These are phyloP conservation scores for Dactylellina drechsleri DNA, from an alignment of 2,329 filamentous ascomycete species.

Conservation along the genomic window DNA sequence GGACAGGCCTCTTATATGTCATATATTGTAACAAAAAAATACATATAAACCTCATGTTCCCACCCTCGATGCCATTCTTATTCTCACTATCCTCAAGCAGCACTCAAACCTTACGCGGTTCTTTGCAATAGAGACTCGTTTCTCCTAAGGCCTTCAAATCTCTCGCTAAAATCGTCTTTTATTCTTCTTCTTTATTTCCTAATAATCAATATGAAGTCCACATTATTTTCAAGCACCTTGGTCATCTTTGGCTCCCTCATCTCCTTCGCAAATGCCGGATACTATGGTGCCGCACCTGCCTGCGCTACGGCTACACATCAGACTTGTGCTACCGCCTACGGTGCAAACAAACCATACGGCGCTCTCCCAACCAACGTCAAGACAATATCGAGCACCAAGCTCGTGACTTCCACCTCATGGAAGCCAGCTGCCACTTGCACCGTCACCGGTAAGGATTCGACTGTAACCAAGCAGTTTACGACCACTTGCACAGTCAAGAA, in stretches of 20 bases:
- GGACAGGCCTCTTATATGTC: not conserved
- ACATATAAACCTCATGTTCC: constrained; percentile 16
- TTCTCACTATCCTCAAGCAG: constrained; percentile 1
- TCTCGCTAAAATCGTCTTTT: not conserved
- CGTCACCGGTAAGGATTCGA: constrained; percentile 9
- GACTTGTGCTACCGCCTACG: constrained; percentile 10
- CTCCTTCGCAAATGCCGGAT: not conserved
- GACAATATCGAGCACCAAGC: not conserved
- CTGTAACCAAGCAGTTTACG: constrained; percentile 1
- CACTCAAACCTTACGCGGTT: not conserved
- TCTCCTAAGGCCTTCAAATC: not conserved
- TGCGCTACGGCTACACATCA: not conserved
- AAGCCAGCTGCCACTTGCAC: constrained; percentile 5
- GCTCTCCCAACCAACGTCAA: not conserved
- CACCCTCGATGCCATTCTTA: not conserved
- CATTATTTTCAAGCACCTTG: constrained; percentile 12
- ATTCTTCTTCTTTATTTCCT: not conserved
- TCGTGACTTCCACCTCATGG: not conserved
- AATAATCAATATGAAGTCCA: constrained; percentile 17
- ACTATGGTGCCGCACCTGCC: not conserved
- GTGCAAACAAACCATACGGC: not conserved
- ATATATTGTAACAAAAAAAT: not conserved
- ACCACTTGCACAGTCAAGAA: constrained; percentile 5
- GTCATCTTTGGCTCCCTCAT: not conserved
- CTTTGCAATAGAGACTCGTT: constrained; percentile 14